Conservation (phyloP, 2,329 filamentous ascomycete genomes). For the Aaosphaeria arxii region DNA sequence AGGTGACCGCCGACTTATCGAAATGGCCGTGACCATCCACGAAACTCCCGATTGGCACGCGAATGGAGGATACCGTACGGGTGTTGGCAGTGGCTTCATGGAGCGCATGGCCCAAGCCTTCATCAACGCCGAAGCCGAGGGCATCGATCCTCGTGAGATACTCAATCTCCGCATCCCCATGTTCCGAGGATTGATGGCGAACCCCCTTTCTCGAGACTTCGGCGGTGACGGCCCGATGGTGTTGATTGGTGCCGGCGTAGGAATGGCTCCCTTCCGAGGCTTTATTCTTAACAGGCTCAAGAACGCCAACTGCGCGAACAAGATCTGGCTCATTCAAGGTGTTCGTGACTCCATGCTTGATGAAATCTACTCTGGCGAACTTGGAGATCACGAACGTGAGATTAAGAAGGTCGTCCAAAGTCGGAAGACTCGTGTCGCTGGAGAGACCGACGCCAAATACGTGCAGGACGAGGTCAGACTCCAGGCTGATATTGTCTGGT, state of each 20-base stretch:
- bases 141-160: conserved; percentile 43
- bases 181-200: conserved; percentile 98
- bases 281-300: conserved; percentile 93
- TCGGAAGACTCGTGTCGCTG: conserved; percentile 40
- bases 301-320: conserved; percentile 94
- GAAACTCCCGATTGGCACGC: conserved; percentile 76
- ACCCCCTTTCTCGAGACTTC: conserved; percentile 89
- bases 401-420: conserved; percentile 54
- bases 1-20: conserved; percentile 72
- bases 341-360: conserved; percentile 92
- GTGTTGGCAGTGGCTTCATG: conserved; percentile 89
- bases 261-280: conserved; percentile 94
- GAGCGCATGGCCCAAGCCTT: conserved; percentile 77
- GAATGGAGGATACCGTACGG: conserved; percentile 62
- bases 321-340: conserved; percentile 94
- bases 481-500: conserved; percentile 97
- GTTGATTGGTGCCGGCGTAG: conserved; percentile 92
- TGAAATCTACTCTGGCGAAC: conserved; percentile 94
- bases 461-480: conserved; percentile 92
- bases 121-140: conserved; percentile 62
- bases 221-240: conserved; percentile 95
- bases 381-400: conserved; percentile 77
- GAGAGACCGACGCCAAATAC: conserved; percentile 70
- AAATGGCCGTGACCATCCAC: conserved; percentile 96
- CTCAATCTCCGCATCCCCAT: conserved; percentile 80